Percentiles rank a stretch among this genome's conserved stretches.
Evolutionary conservation across 371 early-diverging fungal genomes (phyloP).

Genomic region (Fennellomyces sp.): DNA sequence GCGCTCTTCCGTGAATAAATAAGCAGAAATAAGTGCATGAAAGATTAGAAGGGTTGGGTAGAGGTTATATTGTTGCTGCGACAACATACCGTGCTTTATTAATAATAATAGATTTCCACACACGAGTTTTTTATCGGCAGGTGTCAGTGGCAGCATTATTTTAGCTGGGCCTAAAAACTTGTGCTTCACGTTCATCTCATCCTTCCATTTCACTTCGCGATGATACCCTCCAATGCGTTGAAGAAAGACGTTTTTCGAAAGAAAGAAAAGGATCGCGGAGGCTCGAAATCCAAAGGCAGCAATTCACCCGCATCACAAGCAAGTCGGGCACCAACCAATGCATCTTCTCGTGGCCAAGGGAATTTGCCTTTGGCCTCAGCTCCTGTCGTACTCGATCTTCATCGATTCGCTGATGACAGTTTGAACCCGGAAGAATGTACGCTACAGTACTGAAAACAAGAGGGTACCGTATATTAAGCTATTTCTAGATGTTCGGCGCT

Average conservation of each 20-base stretch:
- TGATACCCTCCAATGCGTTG: slow-evolving; percentile 14
- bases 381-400: slow-evolving; percentile 46
- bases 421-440: slow-evolving; percentile 51
- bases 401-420: slow-evolving; percentile 49
- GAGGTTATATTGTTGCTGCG: no score
- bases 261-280: slow-evolving; percentile 13
- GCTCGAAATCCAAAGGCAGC: slow-evolving; percentile 1
- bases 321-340: background rate
- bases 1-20: no score
- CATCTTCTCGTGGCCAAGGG: slow-evolving; percentile 6
- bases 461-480: background rate
- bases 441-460: background rate
- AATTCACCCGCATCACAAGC: slow-evolving; percentile 10
- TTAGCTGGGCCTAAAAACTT: no score
- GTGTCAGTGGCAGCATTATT: no score
- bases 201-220: no score
- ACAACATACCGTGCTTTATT: no score
- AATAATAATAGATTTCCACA: no score
- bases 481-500: slow-evolving; percentile 49
- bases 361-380: slow-evolving; percentile 23
- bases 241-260: slow-evolving; percentile 15
- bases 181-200: no score
- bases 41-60: no score
- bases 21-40: no score
- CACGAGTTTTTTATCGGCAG: no score